Evolutionary conservation across 805 yeast genomes (phyloP).

Genomic region (Kuraishia ogatae): DNA sequence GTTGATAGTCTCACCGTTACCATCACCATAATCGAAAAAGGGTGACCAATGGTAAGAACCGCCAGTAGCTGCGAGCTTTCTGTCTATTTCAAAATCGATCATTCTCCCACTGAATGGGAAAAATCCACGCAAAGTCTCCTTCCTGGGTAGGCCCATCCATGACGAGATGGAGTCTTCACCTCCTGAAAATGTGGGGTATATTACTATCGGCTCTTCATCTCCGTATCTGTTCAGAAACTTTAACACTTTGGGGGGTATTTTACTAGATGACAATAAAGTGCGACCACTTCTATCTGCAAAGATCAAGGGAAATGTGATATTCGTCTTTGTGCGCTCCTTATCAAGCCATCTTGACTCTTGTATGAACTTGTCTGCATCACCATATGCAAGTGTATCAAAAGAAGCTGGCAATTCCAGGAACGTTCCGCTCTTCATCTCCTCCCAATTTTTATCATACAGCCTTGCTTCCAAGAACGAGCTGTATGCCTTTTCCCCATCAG

Average conservation of each 20-base stretch:
- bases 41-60: neutral
- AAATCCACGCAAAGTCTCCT: neutral
- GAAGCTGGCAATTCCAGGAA: neutral
- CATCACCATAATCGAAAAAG: neutral
- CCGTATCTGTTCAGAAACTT: neutral
- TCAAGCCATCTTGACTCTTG: neutral
- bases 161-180: neutral
- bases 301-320: neutral
- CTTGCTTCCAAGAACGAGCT: constrained; percentile 35
- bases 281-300: neutral
- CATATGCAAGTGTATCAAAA: neutral
- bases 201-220: constrained; percentile 1
- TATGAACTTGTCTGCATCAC: neutral
- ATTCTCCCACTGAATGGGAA: neutral
- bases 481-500: constrained; percentile 24
- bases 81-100: neutral
- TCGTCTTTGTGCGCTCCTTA: neutral
- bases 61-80: neutral
- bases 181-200: neutral
- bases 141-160: neutral
- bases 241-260: neutral
- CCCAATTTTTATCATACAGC: constrained; percentile 35
- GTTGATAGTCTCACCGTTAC: neutral
- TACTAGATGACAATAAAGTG: no score
- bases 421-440: constrained; percentile 24